phyloP scores from a whole-genome alignment of 1,139 yeast species.

The Kodamaea sp. region DNA sequence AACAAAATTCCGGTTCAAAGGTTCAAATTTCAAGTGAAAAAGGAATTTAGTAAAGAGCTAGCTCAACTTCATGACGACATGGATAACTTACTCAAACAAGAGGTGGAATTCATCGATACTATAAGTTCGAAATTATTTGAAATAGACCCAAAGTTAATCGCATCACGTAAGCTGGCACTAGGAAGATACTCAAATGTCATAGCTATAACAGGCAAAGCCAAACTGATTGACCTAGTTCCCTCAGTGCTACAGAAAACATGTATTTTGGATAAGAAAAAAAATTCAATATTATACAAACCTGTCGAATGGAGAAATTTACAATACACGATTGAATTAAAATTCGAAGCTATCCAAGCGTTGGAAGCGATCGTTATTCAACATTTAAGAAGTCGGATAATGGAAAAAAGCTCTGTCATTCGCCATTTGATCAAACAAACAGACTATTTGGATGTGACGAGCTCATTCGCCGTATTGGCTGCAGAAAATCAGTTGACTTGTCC shows the following conservation, averaged over 20 bases:
- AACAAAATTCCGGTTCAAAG: constrained; percentile 3
- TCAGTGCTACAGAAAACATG: constrained; percentile 15
- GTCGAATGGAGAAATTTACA: constrained; percentile 33
- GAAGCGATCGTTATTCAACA: constrained; percentile 46
- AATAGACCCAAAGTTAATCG: constrained; percentile 29
- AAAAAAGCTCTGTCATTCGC: constrained; percentile 40
- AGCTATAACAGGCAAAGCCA: constrained; percentile 31
- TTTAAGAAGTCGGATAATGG: constrained; percentile 39
- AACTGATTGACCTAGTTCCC: constrained; percentile 22
- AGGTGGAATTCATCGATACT: constrained; percentile 17
- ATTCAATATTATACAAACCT: constrained; percentile 30
- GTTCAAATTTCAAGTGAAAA: constrained; percentile 25
- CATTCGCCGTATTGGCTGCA: constrained; percentile 67
- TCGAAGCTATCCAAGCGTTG: constrained; percentile 27
- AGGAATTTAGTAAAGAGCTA: constrained; percentile 28
- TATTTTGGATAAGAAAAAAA: constrained; percentile 28
- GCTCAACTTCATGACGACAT: constrained; percentile 31
- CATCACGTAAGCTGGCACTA: constrained; percentile 27
- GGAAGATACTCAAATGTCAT: constrained; percentile 34
- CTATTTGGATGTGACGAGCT: constrained; percentile 65
- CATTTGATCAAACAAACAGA: constrained; percentile 50
- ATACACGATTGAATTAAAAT: constrained; percentile 21
- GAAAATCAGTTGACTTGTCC: constrained; percentile 71
- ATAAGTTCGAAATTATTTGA: constrained; percentile 20
- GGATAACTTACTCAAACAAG: constrained; percentile 23